A percentile compares a stretch with the other conserved stretches of the same genome.
phyloP scores from a whole-genome alignment of 2,329 filamentous ascomycete species.

The Talaromyces sp. region DNA sequence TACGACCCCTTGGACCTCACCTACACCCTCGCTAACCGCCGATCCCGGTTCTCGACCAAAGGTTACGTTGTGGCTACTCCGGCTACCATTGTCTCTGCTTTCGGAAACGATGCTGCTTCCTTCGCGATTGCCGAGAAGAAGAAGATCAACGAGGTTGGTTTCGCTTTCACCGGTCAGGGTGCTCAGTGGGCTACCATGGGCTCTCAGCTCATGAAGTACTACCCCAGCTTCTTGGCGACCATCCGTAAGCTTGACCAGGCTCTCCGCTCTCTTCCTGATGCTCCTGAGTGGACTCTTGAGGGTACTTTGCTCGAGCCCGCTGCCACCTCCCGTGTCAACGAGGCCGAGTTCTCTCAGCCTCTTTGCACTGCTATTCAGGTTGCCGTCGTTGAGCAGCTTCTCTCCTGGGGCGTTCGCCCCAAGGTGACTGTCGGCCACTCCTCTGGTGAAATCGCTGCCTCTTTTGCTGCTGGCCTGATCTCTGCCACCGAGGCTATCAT shows the following conservation, averaged over 20 bases:
- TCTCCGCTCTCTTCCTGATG: conserved; percentile 8
- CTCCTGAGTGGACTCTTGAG: conserved; percentile 7
- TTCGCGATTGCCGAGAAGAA: conserved; percentile 6
- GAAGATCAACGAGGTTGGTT: conserved; percentile 6
- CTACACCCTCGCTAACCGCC: conserved; percentile 11
- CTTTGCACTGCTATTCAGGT: conserved; percentile 47
- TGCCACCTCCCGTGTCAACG: neutral
- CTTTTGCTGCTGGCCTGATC: conserved; percentile 41
- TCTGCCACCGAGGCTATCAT: conserved; percentile 35
- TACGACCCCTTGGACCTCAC: conserved; percentile 6
- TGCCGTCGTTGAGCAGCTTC: conserved; percentile 43
- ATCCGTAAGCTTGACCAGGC: conserved; percentile 18
- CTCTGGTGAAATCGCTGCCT: conserved; percentile 49
- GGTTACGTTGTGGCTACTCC: conserved; percentile 1
- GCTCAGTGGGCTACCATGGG: conserved; percentile 32
- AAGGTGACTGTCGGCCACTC: conserved; percentile 46
- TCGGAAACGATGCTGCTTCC: conserved; percentile 6
- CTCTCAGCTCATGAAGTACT: conserved; percentile 21
- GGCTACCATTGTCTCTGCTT: neutral
- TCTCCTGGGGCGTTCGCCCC: conserved; percentile 43
- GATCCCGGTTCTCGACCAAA: conserved; percentile 4
- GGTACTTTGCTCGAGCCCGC: conserved; percentile 1
- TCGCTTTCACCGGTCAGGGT: conserved; percentile 34
- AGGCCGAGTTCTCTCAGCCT: conserved; percentile 19
- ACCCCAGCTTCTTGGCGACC: conserved; percentile 16